Evolutionary conservation across 768 basidiomycete species (phyloP).

Genomic region (Phlebiopsis gigantea): DNA sequence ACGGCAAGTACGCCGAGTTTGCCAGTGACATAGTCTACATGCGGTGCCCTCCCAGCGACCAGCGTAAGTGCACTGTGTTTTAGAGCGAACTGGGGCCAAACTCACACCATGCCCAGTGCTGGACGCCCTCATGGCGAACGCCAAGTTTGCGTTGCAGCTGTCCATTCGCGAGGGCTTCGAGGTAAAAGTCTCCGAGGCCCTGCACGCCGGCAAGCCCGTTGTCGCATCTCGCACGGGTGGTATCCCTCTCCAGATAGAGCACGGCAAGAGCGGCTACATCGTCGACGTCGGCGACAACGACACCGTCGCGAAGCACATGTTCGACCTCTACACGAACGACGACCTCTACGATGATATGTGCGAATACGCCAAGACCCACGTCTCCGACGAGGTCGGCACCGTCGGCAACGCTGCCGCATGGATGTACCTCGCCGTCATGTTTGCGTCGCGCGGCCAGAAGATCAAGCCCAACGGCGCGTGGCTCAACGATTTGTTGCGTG

Average conservation of each 20-base stretch:
- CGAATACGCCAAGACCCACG: constrained; percentile 47
- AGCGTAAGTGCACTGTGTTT: constrained; percentile 44
- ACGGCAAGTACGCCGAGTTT: constrained; percentile 32
- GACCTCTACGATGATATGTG: constrained; percentile 40
- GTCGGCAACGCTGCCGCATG: constrained; percentile 71
- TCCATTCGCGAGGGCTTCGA: constrained; percentile 95
- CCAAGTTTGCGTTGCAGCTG: constrained; percentile 86
- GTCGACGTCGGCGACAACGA: constrained; percentile 72
- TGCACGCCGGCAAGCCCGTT: constrained; percentile 85
- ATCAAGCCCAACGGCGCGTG: constrained; percentile 78
- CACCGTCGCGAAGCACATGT: constrained; percentile 71
- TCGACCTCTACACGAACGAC: constrained; percentile 72
- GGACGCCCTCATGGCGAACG: constrained; percentile 84
- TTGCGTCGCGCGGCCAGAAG: constrained; percentile 62
- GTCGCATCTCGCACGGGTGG: constrained; percentile 85
- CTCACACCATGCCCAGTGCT: constrained; percentile 45
- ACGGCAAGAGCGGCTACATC: constrained; percentile 87
- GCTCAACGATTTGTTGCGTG: constrained; percentile 77
- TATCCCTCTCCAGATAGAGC: constrained; percentile 85
- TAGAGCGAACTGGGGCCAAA: background rate
- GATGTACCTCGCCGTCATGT: constrained; percentile 77
- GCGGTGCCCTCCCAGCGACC: constrained; percentile 81
- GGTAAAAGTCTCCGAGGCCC: constrained; percentile 94
- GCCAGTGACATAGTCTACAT: constrained; percentile 38
- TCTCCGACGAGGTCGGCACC: constrained; percentile 80